Percentiles rank a stretch among this genome's conserved stretches.
Conservation (phyloP, 495 filamentous ascomycete species). For the Talaromyces borbonicus region DNA sequence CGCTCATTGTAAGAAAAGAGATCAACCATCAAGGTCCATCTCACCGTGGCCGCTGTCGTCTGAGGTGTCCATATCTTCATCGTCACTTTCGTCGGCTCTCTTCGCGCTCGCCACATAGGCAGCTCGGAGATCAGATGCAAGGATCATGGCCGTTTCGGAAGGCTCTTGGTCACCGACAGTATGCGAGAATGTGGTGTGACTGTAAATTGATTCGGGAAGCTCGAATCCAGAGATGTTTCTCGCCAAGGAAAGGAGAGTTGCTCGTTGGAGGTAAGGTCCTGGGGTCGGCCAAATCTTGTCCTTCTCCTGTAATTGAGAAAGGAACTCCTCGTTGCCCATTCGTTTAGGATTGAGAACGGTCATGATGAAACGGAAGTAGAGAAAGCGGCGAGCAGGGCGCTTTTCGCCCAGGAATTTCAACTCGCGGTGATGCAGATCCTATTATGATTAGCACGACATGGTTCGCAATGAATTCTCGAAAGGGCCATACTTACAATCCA, state of each 20-base stretch:
- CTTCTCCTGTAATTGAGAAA: background rate
- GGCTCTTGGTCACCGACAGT: background rate
- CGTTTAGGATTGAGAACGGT: conserved; percentile 11
- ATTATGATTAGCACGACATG: background rate
- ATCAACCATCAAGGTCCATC: background rate
- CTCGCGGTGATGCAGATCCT: background rate
- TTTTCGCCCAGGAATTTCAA: conserved; percentile 3
- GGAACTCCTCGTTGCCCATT: background rate
- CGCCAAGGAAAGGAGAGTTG: conserved; percentile 12
- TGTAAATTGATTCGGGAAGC: conserved; percentile 4
- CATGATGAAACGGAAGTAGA: conserved; percentile 15
- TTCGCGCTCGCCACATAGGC: background rate
- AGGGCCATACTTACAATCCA: background rate
- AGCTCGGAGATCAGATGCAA: background rate
- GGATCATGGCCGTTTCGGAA: background rate
- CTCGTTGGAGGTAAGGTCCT: conserved; percentile 11
- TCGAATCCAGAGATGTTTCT: conserved; percentile 13
- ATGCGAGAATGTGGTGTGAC: background rate
- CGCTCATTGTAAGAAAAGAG: no score
- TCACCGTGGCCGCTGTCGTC: background rate
- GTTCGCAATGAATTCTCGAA: background rate
- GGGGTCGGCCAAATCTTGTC: conserved; percentile 13
- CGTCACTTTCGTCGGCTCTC: background rate
- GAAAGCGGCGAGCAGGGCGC: conserved; percentile 11
- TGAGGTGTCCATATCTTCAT: background rate